phyloP scores from a whole-genome alignment of 257 asterid genomes.

The Rauvolfia tetraphylla region DNA sequence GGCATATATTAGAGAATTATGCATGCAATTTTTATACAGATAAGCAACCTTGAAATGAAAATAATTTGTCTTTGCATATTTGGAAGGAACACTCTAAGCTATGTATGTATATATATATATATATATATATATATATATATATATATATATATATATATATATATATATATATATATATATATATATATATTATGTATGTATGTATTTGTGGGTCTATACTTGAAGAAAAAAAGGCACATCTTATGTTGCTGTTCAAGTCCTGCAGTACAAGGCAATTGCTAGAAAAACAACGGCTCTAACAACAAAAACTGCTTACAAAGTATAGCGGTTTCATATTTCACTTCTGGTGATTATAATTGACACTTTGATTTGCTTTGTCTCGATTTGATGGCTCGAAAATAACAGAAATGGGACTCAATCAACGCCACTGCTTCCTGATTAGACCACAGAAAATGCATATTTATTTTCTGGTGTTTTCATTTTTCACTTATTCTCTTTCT shows the following conservation, averaged over 20 bases:
- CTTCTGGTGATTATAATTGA: neutral
- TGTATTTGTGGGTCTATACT: neutral
- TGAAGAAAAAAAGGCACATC: neutral
- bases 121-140: no score
- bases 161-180: no score
- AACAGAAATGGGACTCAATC: neutral
- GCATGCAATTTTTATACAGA: neutral
- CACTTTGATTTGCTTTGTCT: neutral
- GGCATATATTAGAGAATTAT: neutral
- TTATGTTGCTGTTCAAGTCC: neutral
- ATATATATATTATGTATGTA: no score
- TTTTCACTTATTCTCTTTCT: no score
- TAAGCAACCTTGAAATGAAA: slow-evolving; percentile 12
- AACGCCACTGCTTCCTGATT: neutral
- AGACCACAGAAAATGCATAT: no score
- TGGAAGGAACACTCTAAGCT: neutral
- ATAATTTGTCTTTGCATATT: neutral
- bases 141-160: neutral
- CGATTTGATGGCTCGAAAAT: slow-evolving; percentile 11
- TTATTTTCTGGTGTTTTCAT: no score
- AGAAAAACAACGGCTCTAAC: slow-evolving; percentile 7
- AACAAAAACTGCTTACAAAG: neutral
- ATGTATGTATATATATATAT: no score
- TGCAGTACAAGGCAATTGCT: neutral
- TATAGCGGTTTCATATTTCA: neutral